A percentile compares a stretch with the other conserved stretches of the same genome.
These are phyloP conservation scores for Verticillium dahliae DNA, from an alignment of 2,329 filamentous ascomycete genomes.

Conservation along the genomic window DNA sequence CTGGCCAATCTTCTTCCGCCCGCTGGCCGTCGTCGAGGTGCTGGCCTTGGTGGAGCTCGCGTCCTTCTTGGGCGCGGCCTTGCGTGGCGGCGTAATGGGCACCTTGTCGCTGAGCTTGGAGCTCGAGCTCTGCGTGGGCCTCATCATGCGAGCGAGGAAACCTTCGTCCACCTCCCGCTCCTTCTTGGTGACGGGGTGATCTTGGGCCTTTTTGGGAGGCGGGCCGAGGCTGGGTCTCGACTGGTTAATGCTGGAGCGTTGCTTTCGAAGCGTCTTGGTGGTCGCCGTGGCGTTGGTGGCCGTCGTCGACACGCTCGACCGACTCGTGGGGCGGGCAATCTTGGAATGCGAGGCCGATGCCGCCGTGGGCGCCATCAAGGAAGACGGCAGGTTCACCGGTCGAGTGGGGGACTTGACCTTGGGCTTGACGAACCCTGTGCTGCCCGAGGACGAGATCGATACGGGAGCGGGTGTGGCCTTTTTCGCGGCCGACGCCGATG, in stretches of 20 bases:
- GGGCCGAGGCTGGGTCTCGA: slow-evolving; percentile 48
- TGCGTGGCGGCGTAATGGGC: slow-evolving; percentile 42
- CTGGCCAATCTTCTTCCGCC: neutral
- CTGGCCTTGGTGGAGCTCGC: slow-evolving; percentile 10
- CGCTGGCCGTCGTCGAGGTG: slow-evolving; percentile 13
- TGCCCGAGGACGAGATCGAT: slow-evolving; percentile 28
- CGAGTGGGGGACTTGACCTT: slow-evolving; percentile 64
- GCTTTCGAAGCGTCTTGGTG: slow-evolving; percentile 31
- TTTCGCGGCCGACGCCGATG: slow-evolving; percentile 26
- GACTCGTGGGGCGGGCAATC: slow-evolving; percentile 40
- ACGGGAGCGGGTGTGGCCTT: slow-evolving; percentile 32
- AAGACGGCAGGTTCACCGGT: slow-evolving; percentile 59
- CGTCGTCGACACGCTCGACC: slow-evolving; percentile 29
- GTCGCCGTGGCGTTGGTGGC: slow-evolving; percentile 16
- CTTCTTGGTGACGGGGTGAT: slow-evolving; percentile 38
- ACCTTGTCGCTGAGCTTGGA: slow-evolving; percentile 62
- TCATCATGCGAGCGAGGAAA: slow-evolving; percentile 77
- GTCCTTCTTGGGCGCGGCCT: slow-evolving; percentile 15
- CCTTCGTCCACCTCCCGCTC: slow-evolving; percentile 57
- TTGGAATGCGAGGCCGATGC: slow-evolving; percentile 57
- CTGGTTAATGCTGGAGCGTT: slow-evolving; percentile 37
- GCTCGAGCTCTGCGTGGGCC: slow-evolving; percentile 64
- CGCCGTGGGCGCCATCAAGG: slow-evolving; percentile 63
- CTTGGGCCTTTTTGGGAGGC: slow-evolving; percentile 50
- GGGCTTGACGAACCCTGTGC: slow-evolving; percentile 45